phyloP scores from a whole-genome alignment of 768 basidiomycete species.

The Suillus subalutaceus region DNA sequence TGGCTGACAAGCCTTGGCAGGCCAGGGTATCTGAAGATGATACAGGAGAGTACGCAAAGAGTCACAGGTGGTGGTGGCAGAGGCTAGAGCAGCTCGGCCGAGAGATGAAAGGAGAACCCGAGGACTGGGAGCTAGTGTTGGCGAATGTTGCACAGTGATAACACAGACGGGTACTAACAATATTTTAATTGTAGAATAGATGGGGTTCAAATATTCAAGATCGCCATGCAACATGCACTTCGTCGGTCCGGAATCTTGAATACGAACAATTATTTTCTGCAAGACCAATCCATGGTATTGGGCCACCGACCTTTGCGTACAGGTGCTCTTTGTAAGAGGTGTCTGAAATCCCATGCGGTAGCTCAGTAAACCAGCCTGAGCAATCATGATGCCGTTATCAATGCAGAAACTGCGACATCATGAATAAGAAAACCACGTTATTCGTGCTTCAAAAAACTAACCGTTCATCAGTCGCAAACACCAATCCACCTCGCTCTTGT shows the following conservation, averaged over 20 bases:
- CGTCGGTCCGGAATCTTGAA: conserved; percentile 88
- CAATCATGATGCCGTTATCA: conserved; percentile 99
- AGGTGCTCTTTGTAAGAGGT: conserved; percentile 75
- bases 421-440: conserved; percentile 4
- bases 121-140: conserved; percentile 53
- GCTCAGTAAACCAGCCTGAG: conserved; percentile 91
- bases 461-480: conserved; percentile 98
- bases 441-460: conserved; percentile 34
- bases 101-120: conserved; percentile 49
- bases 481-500: conserved; percentile 79
- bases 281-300: neutral
- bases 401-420: conserved; percentile 85
- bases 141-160: conserved; percentile 45
- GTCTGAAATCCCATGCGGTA: conserved; percentile 90
- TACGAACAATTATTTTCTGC: conserved; percentile 11
- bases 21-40: conserved; percentile 44
- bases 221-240: conserved; percentile 92
- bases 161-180: neutral
- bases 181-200: neutral
- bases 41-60: conserved; percentile 52
- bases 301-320: conserved; percentile 80
- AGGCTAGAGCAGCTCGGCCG: conserved; percentile 47
- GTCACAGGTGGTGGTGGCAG: conserved; percentile 84
- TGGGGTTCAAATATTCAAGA: neutral
- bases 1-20: conserved; percentile 87